These are phyloP conservation scores for Fusarium abutilonis DNA, from an alignment of 2,329 filamentous ascomycete genomes.

Conservation along the genomic window DNA sequence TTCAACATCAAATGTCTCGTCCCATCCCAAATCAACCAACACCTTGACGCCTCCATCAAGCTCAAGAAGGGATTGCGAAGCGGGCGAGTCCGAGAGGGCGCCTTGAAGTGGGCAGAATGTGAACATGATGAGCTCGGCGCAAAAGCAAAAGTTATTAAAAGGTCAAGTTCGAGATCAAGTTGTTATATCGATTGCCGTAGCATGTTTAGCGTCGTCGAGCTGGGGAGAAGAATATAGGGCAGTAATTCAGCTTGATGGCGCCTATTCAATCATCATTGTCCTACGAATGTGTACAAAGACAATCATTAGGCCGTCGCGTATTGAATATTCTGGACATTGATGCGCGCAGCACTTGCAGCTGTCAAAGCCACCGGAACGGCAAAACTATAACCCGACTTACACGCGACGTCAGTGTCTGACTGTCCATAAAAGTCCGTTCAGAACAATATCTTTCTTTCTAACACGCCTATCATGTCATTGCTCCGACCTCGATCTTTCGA, in stretches of 20 bases:
- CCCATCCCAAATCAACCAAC: slow-evolving; percentile 94
- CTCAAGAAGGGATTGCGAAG: slow-evolving; percentile 94
- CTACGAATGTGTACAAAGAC: slow-evolving; percentile 38
- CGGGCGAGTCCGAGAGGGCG: slow-evolving; percentile 84
- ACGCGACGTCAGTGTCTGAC: slow-evolving; percentile 7
- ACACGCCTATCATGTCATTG: no score
- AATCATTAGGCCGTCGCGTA: slow-evolving; percentile 36
- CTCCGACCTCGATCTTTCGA: no score
- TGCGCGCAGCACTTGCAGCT: slow-evolving; percentile 35
- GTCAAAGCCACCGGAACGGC: slow-evolving; percentile 28
- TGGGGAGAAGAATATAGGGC: background rate
- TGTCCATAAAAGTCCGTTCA: no score
- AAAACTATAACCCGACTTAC: slow-evolving; percentile 41
- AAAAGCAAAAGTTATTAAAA: slow-evolving; percentile 26
- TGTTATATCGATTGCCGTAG: slow-evolving; percentile 33
- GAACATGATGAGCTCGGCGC: slow-evolving; percentile 75
- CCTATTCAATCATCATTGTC: slow-evolving; percentile 34
- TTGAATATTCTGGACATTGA: slow-evolving; percentile 32
- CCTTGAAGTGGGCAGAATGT: slow-evolving; percentile 93
- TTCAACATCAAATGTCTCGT: slow-evolving; percentile 84
- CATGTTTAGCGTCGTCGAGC: slow-evolving; percentile 34
- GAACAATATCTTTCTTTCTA: no score
- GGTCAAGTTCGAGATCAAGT: slow-evolving; percentile 8
- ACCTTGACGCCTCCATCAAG: slow-evolving; percentile 97
- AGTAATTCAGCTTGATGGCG: slow-evolving; percentile 12